Conservation (phyloP, 164 flowering plant genomes). For the Taxillus chinensis region DNA sequence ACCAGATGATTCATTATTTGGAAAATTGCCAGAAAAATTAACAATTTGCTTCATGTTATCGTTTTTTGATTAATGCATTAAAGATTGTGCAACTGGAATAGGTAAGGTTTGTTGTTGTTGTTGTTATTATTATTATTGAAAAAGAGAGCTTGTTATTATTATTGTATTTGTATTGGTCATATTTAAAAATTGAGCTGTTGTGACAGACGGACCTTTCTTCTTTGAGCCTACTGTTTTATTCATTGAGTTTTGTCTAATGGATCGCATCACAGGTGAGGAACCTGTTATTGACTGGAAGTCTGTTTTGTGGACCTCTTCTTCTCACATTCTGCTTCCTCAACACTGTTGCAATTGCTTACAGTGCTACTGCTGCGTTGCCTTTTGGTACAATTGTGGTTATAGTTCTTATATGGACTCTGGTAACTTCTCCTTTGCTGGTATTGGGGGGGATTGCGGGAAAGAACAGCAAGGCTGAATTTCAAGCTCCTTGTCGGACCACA, state of each 20-base stretch:
- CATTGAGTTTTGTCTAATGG: neutral
- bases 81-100: no score
- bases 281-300: slow-evolving; percentile 22
- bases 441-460: slow-evolving; percentile 30
- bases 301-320: slow-evolving; percentile 25
- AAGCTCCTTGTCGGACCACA: slow-evolving; percentile 25
- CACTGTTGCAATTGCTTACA: slow-evolving; percentile 22
- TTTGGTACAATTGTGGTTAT: slow-evolving; percentile 30
- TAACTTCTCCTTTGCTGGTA: slow-evolving; percentile 23
- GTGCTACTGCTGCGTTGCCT: slow-evolving; percentile 26
- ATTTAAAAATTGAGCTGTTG: no score
- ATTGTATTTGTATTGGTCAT: no score
- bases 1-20: no score
- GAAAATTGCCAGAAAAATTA: no score
- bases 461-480: slow-evolving; percentile 29
- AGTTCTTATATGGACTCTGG: slow-evolving; percentile 28
- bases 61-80: no score
- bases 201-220: no score
- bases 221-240: neutral
- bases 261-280: slow-evolving; percentile 21
- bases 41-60: no score
- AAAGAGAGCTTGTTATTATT: no score
- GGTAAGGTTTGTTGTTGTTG: no score
- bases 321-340: slow-evolving; percentile 15
- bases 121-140: no score